Percentiles rank a stretch among this genome's conserved stretches.
Conservation (phyloP, 2,329 filamentous ascomycete genomes). For the Colletotrichum lini region DNA sequence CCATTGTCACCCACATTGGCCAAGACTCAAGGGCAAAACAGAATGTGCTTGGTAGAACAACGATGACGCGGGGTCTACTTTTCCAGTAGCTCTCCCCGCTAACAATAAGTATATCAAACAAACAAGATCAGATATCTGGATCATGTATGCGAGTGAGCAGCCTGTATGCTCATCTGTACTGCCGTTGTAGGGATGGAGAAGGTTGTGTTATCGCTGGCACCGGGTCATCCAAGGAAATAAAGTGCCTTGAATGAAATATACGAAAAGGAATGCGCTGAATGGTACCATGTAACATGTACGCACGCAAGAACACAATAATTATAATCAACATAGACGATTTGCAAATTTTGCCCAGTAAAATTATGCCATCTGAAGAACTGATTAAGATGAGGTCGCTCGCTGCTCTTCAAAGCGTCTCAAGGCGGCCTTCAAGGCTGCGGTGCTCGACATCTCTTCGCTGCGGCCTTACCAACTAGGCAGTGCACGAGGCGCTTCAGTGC, state of each 20-base stretch:
- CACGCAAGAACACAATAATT: constrained; percentile 19
- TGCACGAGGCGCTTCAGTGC: background rate
- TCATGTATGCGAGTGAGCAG: background rate
- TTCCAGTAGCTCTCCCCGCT: background rate
- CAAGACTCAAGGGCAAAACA: background rate
- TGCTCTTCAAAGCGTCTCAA: background rate
- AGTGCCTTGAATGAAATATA: background rate
- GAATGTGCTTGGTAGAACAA: background rate
- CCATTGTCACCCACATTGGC: background rate
- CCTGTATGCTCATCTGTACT: background rate
- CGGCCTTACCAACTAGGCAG: background rate
- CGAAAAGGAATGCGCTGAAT: constrained; percentile 21
- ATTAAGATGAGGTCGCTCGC: too few species aligned
- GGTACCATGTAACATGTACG: constrained; percentile 20
- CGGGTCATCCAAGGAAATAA: background rate
- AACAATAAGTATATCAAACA: background rate
- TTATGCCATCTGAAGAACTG: background rate
- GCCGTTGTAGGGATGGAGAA: background rate
- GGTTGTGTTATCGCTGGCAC: background rate
- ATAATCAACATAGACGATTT: constrained; percentile 7
- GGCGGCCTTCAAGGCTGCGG: background rate
- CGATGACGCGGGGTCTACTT: background rate
- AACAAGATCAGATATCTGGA: background rate
- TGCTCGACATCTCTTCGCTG: background rate
- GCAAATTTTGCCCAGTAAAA: background rate